phyloP scores from a whole-genome alignment of 1,284 basidiomycete species.

The Phaffia rhodozyma region DNA sequence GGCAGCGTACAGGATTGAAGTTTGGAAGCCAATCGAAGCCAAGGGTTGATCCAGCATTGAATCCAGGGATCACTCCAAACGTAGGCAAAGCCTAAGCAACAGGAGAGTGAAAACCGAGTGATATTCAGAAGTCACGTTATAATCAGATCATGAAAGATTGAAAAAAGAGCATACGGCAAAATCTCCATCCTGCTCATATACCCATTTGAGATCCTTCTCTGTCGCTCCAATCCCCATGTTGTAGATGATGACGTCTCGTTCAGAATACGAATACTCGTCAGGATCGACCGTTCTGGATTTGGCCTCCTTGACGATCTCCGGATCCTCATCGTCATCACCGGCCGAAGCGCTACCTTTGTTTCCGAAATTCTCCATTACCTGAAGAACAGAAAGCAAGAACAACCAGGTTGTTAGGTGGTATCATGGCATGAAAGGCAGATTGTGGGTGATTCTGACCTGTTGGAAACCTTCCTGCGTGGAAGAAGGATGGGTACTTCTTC shows the following conservation, averaged over 20 bases:
- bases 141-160: background rate
- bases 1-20: constrained; percentile 64
- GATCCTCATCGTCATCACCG: constrained; percentile 62
- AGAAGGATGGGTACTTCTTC: constrained; percentile 28
- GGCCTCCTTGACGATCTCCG: constrained; percentile 66
- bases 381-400: background rate
- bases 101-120: background rate
- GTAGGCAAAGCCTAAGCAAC: constrained; percentile 59
- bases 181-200: constrained; percentile 76
- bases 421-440: background rate
- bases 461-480: constrained; percentile 59
- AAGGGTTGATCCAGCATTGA: constrained; percentile 50
- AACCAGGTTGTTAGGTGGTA: no score
- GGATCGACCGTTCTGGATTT: constrained; percentile 53
- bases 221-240: constrained; percentile 94
- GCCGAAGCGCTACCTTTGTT: constrained; percentile 40
- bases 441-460: constrained; percentile 38
- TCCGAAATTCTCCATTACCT: constrained; percentile 71
- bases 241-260: constrained; percentile 89
- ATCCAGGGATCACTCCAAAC: constrained; percentile 94
- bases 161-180: constrained; percentile 41
- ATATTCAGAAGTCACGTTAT: background rate
- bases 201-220: constrained; percentile 81
- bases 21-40: constrained; percentile 81
- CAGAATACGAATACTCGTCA: constrained; percentile 60